A percentile compares a stretch with the other conserved stretches of the same genome.
These are phyloP conservation scores for Silene vulgaris DNA, from an alignment of 179 eudicot genomes.

Conservation along the genomic window DNA sequence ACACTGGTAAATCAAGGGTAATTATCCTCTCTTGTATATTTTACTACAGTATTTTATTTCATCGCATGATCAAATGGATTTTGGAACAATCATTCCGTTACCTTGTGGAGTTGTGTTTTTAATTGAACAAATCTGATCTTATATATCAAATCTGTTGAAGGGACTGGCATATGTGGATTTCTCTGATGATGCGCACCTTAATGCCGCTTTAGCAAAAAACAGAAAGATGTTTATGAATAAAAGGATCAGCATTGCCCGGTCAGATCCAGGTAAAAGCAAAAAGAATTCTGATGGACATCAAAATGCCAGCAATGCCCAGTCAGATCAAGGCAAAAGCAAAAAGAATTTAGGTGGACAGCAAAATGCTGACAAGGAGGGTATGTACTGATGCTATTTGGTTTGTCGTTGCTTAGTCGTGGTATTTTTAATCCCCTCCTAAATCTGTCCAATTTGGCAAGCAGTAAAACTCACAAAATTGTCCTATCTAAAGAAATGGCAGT, in stretches of 20 bases:
- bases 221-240: conserved; percentile 50
- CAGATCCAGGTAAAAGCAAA: conserved; percentile 66
- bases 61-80: not conserved
- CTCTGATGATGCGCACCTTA: conserved; percentile 65
- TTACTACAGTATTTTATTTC: not conserved
- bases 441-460: not conserved
- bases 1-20: conserved; percentile 83
- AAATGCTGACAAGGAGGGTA: conserved; percentile 37
- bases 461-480: not conserved
- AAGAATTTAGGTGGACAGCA: conserved; percentile 33
- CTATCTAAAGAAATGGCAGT: not conserved
- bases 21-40: conserved; percentile 13
- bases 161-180: conserved; percentile 98
- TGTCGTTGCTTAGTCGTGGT: not conserved
- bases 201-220: conserved; percentile 74
- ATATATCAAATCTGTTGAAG: conserved; percentile 26
- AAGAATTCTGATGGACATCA: conserved; percentile 33
- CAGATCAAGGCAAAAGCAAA: conserved; percentile 65
- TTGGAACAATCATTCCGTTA: not conserved
- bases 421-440: not conserved
- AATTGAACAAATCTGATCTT: conserved; percentile 5
- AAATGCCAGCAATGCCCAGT: conserved; percentile 49
- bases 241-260: conserved; percentile 65
- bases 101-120: conserved; percentile 7
- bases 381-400: not conserved